Evolutionary conservation across 2,329 filamentous ascomycete species (phyloP).

Genomic region (Phialophora chinensis): DNA sequence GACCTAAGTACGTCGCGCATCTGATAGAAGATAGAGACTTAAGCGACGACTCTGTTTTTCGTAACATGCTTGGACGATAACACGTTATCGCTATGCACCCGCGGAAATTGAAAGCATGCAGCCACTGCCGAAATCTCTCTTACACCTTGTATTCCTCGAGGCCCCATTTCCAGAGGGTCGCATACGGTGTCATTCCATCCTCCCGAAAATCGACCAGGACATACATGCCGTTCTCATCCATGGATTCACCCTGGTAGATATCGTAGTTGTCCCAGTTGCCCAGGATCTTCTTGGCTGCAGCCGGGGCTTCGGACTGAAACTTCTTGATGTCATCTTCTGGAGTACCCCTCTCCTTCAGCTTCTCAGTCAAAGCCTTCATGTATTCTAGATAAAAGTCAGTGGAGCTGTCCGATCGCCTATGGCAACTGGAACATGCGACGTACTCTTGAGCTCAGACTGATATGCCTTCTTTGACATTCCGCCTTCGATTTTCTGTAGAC

Average conservation of each 20-base stretch:
- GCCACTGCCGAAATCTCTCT: conserved; percentile 27
- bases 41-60: conserved; percentile 20
- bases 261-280: conserved; percentile 96
- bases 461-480: conserved; percentile 80
- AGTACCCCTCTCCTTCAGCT: conserved; percentile 68
- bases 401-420: background rate
- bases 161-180: conserved; percentile 95
- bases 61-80: conserved; percentile 24
- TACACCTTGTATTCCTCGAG: conserved; percentile 91
- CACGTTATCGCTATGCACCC: conserved; percentile 20
- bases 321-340: conserved; percentile 70
- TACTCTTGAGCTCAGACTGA: conserved; percentile 84
- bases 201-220: conserved; percentile 75
- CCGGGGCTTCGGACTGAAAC: conserved; percentile 78
- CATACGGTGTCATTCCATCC: conserved; percentile 87
- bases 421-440: conserved; percentile 38
- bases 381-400: conserved; percentile 63
- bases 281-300: conserved; percentile 81
- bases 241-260: conserved; percentile 88
- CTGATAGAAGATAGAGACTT: background rate
- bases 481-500: conserved; percentile 63
- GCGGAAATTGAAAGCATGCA: conserved; percentile 14
- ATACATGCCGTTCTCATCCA: conserved; percentile 93
- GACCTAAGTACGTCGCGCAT: background rate
- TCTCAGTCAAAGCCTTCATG: conserved; percentile 85